Conservation (phyloP, 176 grass and related monocot genomes). For the Oryza punctata region DNA sequence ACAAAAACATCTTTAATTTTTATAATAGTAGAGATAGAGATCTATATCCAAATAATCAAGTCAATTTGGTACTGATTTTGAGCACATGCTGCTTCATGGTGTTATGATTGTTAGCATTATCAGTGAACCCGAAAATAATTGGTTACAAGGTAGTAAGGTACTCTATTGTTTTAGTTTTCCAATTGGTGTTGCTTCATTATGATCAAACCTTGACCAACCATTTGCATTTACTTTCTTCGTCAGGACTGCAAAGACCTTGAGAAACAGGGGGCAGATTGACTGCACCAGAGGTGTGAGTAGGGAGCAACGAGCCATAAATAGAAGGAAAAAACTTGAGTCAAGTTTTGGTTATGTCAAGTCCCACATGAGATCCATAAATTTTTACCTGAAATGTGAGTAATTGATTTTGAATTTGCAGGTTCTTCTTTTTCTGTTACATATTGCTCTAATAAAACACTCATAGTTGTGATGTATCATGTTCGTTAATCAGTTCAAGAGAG, state of each 20-base stretch:
- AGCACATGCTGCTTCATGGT: neutral
- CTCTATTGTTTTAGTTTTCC: neutral
- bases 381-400: neutral
- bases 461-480: neutral
- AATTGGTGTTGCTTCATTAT: too few relatives aligned
- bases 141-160: neutral
- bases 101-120: neutral
- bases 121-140: neutral
- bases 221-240: too few relatives aligned
- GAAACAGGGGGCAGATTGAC: too few relatives aligned
- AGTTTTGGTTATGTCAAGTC: too few relatives aligned
- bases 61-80: neutral
- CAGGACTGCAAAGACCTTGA: too few relatives aligned
- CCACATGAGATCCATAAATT: too few relatives aligned
- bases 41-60: neutral
- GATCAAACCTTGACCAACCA: too few relatives aligned
- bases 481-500: neutral
- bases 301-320: neutral
- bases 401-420: neutral
- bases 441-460: constrained; percentile 15
- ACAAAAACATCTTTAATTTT: too few relatives aligned
- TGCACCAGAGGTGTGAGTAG: too few relatives aligned
- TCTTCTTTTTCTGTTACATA: neutral
- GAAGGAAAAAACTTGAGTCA: neutral
- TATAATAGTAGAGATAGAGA: too few relatives aligned